Evolutionary conservation across 2,329 filamentous ascomycete genomes (phyloP).

Genomic region (Lachnellula cervina): DNA sequence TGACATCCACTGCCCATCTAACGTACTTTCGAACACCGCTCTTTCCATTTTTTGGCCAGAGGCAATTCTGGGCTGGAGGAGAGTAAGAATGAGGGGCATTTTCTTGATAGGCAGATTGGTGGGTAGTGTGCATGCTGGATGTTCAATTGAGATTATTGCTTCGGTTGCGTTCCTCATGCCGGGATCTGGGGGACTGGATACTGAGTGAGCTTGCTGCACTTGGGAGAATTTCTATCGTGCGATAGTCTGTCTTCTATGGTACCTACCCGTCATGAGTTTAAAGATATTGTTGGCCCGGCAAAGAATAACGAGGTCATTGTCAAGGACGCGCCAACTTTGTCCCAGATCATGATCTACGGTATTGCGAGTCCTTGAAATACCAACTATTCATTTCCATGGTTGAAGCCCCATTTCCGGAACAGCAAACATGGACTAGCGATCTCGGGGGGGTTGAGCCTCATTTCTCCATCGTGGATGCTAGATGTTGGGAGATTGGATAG

Average conservation of each 20-base stretch:
- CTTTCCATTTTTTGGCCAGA: background rate
- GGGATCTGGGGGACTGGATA: background rate
- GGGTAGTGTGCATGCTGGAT: constrained; percentile 24
- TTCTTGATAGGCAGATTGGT: constrained; percentile 43
- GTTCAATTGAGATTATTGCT: constrained; percentile 41
- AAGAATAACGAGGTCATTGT: constrained; percentile 27
- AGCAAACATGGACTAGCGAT: constrained; percentile 43
- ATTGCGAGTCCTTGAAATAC: constrained; percentile 18
- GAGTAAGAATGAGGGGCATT: constrained; percentile 40
- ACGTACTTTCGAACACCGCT: background rate
- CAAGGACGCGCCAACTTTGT: constrained; percentile 36
- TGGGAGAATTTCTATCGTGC: constrained; percentile 41
- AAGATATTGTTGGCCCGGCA: constrained; percentile 33
- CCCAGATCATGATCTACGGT: constrained; percentile 40
- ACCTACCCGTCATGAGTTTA: constrained; percentile 40
- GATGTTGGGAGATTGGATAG: constrained; percentile 35
- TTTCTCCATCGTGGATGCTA: constrained; percentile 29
- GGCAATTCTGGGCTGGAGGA: constrained; percentile 8
- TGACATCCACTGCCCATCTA: no score
- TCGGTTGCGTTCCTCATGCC: constrained; percentile 18
- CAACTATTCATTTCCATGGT: constrained; percentile 40
- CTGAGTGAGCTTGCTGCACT: constrained; percentile 15
- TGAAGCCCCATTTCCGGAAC: constrained; percentile 46
- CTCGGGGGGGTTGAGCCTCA: constrained; percentile 45
- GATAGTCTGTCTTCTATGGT: constrained; percentile 34